phyloP scores from a whole-genome alignment of 2,329 filamentous ascomycete species.

The Claviceps digitariae region DNA sequence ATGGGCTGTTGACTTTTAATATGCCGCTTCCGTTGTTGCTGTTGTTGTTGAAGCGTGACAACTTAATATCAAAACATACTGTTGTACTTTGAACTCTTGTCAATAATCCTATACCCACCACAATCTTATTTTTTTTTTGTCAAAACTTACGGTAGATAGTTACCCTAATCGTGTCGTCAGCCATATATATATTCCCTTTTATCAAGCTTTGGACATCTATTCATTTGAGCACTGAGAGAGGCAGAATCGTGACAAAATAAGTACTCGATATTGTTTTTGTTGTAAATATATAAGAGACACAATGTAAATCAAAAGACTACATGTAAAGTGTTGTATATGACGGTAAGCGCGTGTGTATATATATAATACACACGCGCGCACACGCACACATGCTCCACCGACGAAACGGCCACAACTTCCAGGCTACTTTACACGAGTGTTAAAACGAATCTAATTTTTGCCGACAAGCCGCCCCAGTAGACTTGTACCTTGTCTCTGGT shows the following conservation, averaged over 20 bases:
- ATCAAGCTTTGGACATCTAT: not conserved
- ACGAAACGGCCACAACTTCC: not conserved
- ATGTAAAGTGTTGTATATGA: conserved; percentile 2
- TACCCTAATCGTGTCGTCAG: not conserved
- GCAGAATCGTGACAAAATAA: not conserved
- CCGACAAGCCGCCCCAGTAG: conserved; percentile 25
- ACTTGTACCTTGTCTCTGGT: conserved; percentile 22
- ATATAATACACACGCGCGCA: too few species aligned
- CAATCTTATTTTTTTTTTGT: not conserved
- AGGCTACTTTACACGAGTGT: not conserved
- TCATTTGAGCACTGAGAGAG: not conserved
- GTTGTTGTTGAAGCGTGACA: not conserved
- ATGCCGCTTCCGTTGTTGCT: not conserved
- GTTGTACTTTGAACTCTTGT: not conserved
- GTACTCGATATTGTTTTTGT: not conserved
- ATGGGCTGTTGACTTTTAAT: not conserved
- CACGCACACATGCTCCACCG: not conserved
- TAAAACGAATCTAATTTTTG: conserved; percentile 13
- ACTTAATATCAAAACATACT: not conserved
- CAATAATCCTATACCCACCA: not conserved
- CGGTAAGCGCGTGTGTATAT: too few species aligned
- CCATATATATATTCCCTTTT: not conserved
- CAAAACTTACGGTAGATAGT: not conserved
- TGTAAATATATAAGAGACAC: conserved; percentile 9
- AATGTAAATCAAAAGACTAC: conserved; percentile 4